Evolutionary conservation across 441 rosid genomes (phyloP), one percentile per base, ranked within the genome.

Genomic region (Pelargonium citronellum): DNA sequence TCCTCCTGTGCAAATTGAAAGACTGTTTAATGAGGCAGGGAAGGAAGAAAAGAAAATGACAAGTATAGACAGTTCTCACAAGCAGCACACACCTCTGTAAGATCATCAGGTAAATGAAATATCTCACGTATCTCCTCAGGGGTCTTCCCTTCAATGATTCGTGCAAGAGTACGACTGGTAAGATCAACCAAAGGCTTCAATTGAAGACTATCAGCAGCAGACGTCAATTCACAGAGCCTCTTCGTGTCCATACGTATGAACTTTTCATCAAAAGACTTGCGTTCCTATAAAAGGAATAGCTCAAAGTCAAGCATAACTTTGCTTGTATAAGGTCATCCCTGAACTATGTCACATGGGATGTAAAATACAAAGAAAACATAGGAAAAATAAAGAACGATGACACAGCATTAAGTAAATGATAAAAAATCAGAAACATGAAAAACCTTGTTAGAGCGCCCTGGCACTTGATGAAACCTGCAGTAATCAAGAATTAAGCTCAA

Each of bases 401-500:
- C 57, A 58, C 10, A 11, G 22, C 10, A 62, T n/a, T 13, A 41
- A 27, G 11, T n/a, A 34, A 13, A 1, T n/a, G 17, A 12, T 2
- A 53, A 17, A 34, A 57, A 46, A 9, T 10, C 49, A 24, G 43
- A 67, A 63, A 74, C 61, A 55, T 55, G 9, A 15, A 74, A 47
- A 58, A 87, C 92, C 92, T 87, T 87, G 77, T 87, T 84, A 51
- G 92, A 87, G 71, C 69, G 88, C 39, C 92, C 92, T 0, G 87
- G 83, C 73, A 83, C 82, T 83, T 81, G 90, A 83, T 87, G 92
- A 80, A 87, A 87, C 75, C 86, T 83, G 57, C 92, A 87, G 71
- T 87, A 87, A 74, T 87, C 92, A 68, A 87, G 87, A 37, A 86
- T 79, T 65, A 83, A 74, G 16, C 88, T 84, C 80, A 87, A 75